Base-by-base conservation (phyloP, 1,284 basidiomycete species). In the Ustilago hordei region DNA sequence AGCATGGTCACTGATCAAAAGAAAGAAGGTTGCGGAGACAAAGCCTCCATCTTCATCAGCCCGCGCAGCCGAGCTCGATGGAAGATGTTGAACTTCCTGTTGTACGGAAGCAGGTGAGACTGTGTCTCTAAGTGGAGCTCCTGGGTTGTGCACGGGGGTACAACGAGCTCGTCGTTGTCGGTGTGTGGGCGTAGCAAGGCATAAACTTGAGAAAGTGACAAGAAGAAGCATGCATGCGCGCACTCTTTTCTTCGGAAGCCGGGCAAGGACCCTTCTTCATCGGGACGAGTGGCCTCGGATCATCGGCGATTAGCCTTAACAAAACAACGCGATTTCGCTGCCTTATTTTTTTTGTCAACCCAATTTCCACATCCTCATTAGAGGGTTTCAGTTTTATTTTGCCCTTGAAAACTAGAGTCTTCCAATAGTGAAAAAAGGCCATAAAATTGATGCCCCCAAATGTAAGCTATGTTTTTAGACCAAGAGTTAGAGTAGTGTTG, bases 1-100 rank as follows among this genome's bases (percentile, higher is more conserved):
- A 64, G 54, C 69, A 72, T 72, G 32, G 15, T 41, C 12, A 59
- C 69, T 48, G 55, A 12, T 65, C 31, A 60, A 41, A 55, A 31
- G 9, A 19, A 8, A 8, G 17, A 31, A n/a, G 38, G 4, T 31
- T 11, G 12, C 19, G 48, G 19, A 36, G 39, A 41, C 32, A 28
- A 36, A 12, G 36, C n/a, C 35, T 47, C 57, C 69, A 67, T 72
- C 52, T 60, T 59, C 7, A 45, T 45, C 43, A 45, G 19, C n/a
- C 23, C 43, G 43, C n/a, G n/a, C 43, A 45, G 17, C 43, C 43
- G 43, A 45, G 43, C 43, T 45, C 43, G 11, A 45, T 8, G 13
- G n/a, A 19, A 19, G 17, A 7, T 15, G 8, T 19, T 45, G n/a
- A 19, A 3, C 23, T 3, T 28, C 23, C 23, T 28, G 23, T 28